Percentiles rank a stretch among this genome's conserved stretches.
These are phyloP conservation scores for Boletus edulis DNA, from an alignment of 768 basidiomycete species.

Conservation along the genomic window DNA sequence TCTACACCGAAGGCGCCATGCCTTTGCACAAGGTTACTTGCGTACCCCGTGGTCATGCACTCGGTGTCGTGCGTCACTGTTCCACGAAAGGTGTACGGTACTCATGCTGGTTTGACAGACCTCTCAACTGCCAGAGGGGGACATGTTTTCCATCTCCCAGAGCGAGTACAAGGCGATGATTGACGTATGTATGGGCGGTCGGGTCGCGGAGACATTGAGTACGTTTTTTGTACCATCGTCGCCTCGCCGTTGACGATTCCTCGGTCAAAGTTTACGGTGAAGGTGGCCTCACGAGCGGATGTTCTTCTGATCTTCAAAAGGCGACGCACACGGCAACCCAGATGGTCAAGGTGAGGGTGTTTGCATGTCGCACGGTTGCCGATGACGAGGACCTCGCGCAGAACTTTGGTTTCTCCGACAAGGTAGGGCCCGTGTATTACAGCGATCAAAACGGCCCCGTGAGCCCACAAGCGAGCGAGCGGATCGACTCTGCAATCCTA, in stretches of 20 bases:
- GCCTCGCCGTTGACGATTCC: conserved; percentile 7
- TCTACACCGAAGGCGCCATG: conserved; percentile 94
- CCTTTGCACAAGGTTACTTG: conserved; percentile 98
- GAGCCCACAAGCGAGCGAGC: conserved; percentile 72
- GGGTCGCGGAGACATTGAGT: conserved; percentile 93
- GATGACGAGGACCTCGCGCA: conserved; percentile 26
- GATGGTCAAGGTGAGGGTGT: conserved; percentile 80
- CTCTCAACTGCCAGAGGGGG: conserved; percentile 72
- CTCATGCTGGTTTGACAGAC: conserved; percentile 47
- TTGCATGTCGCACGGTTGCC: neutral
- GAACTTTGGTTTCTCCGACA: conserved; percentile 76
- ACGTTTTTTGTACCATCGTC: conserved; percentile 24
- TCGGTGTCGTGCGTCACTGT: conserved; percentile 67
- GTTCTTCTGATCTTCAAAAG: conserved; percentile 78
- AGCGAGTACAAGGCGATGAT: conserved; percentile 80
- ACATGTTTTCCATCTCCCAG: conserved; percentile 66
- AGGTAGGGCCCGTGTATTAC: conserved; percentile 81
- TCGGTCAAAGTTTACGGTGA: conserved; percentile 69
- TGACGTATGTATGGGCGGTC: conserved; percentile 92
- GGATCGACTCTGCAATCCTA: conserved; percentile 87
- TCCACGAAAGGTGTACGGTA: neutral
- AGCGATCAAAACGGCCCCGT: conserved; percentile 68
- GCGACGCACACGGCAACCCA: conserved; percentile 78
- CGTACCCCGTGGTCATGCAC: conserved; percentile 90
- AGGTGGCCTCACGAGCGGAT: conserved; percentile 89